A percentile compares a stretch with the other conserved stretches of the same genome.
These are phyloP conservation scores for Macrolepiota fuliginosa DNA, from an alignment of 768 basidiomycete genomes.

Conservation along the genomic window DNA sequence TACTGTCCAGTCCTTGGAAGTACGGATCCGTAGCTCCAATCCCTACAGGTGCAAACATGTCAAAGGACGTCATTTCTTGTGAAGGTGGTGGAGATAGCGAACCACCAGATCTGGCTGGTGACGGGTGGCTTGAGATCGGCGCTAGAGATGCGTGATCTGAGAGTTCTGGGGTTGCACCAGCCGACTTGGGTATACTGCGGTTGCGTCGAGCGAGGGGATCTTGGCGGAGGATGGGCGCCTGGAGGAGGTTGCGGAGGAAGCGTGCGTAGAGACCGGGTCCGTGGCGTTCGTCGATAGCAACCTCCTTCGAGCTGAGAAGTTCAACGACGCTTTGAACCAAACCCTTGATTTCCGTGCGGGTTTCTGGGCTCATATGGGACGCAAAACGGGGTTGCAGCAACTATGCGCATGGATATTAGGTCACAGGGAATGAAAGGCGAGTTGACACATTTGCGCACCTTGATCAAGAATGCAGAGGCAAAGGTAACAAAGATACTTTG, in stretches of 20 bases:
- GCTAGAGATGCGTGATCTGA: constrained; percentile 5
- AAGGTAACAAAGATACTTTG: constrained; percentile 80
- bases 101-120: constrained; percentile 29
- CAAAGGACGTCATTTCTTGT: constrained; percentile 43
- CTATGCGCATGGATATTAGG: constrained; percentile 27
- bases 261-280: constrained; percentile 78
- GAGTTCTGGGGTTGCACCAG: constrained; percentile 10
- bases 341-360: constrained; percentile 57
- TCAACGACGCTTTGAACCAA: constrained; percentile 67
- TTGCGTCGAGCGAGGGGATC: constrained; percentile 13
- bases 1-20: constrained; percentile 17
- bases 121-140: constrained; percentile 30
- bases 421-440: neutral
- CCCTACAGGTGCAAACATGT: constrained; percentile 33
- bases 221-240: constrained; percentile 13
- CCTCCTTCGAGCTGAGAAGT: constrained; percentile 63
- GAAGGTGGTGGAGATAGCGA: constrained; percentile 49
- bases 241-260: constrained; percentile 70
- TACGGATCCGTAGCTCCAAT: constrained; percentile 12
- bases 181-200: constrained; percentile 10
- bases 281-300: constrained; percentile 79
- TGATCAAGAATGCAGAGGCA: constrained; percentile 80
- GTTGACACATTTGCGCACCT: constrained; percentile 40
- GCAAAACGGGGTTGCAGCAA: constrained; percentile 78
- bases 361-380: constrained; percentile 53